These are phyloP conservation scores for Scytalidium sp. DNA, from an alignment of 2,329 filamentous ascomycete species.

Conservation along the genomic window DNA sequence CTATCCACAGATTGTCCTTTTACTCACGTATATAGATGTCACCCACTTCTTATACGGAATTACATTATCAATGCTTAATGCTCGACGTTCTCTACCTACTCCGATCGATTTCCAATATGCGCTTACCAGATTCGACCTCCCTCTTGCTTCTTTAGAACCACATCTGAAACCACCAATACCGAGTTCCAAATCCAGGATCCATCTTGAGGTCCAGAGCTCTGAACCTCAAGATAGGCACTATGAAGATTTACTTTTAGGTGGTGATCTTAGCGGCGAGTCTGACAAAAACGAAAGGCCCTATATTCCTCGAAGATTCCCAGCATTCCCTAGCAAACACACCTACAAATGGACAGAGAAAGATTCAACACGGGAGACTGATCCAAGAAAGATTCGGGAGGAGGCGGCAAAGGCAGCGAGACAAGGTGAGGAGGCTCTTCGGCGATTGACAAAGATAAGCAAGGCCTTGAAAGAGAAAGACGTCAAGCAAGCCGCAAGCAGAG, in stretches of 20 bases:
- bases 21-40: slow-evolving; percentile 22
- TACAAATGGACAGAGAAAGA: slow-evolving; percentile 56
- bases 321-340: slow-evolving; percentile 63
- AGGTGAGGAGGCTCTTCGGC: slow-evolving; percentile 58
- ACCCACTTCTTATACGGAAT: slow-evolving; percentile 26
- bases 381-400: slow-evolving; percentile 57
- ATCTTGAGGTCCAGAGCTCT: slow-evolving; percentile 28
- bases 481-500: slow-evolving; percentile 47
- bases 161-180: slow-evolving; percentile 54
- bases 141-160: slow-evolving; percentile 48
- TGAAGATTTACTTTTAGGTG: slow-evolving; percentile 34
- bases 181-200: slow-evolving; percentile 28
- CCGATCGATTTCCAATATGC: slow-evolving; percentile 56
- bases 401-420: slow-evolving; percentile 58
- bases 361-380: slow-evolving; percentile 43
- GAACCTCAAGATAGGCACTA: slow-evolving; percentile 40
- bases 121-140: slow-evolving; percentile 49
- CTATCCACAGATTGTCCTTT: background rate
- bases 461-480: slow-evolving; percentile 64
- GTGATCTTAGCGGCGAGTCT: slow-evolving; percentile 54
- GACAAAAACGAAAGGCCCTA: slow-evolving; percentile 55
- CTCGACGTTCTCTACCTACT: slow-evolving; percentile 45
- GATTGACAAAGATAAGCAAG: slow-evolving; percentile 59
- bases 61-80: slow-evolving; percentile 27
- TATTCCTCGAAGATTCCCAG: slow-evolving; percentile 57